Evolutionary conservation across 176 grass and related monocot species (phyloP), one percentile per base, ranked within the genome.

Genomic region (Ampelocalamus luodianensis): DNA sequence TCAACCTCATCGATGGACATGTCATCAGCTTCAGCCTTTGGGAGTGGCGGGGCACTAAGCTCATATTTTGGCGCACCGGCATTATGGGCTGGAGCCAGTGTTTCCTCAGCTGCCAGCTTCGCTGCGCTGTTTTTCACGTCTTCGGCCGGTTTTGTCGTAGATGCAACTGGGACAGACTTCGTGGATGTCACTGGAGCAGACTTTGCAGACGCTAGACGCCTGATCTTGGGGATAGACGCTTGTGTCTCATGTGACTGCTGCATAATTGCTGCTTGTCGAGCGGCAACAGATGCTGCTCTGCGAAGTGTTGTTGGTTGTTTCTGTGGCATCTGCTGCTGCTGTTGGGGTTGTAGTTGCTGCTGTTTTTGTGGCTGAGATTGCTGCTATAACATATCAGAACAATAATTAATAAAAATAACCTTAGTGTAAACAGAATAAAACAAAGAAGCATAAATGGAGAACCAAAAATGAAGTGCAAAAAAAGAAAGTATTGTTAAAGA

Each of bases 201-300:
- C 23, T 80, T 84, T 76, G 61, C 22, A 20, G 82, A 69, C 22
- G 29, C 20, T 60, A 78, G 43, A 29, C 62, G 82, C 44, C 46
- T 77, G 70, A 69, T 69, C 83, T 70, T 72, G 20, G 72, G 72
- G 62, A 48, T 80, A 18, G 83, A 82, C 6, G 24, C 56, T 18
- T 56, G 18, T 17, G 74, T 75, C 44, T 66, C 71, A 66, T 74
- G 20, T 10, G n/a, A 39, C 49, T 90, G 89, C 51, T 86, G 79
- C 34, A 44, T 16, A 54, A 79, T 55, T 53, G 37, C 22, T 36
- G 67, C 27, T 51, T 85, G 61, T 23, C 14, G 38, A 51, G 68
- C 44, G 32, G 69, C 54, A 68, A 40, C 15, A 42, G 83, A 86
- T 26, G 51, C 23, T 63, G 49, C 75, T 65, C 78, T 64, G 44